A percentile compares a stretch with the other conserved stretches of the same genome.
These are phyloP conservation scores for Bjerkandera adusta DNA, from an alignment of 1,284 basidiomycete genomes.

Conservation along the genomic window DNA sequence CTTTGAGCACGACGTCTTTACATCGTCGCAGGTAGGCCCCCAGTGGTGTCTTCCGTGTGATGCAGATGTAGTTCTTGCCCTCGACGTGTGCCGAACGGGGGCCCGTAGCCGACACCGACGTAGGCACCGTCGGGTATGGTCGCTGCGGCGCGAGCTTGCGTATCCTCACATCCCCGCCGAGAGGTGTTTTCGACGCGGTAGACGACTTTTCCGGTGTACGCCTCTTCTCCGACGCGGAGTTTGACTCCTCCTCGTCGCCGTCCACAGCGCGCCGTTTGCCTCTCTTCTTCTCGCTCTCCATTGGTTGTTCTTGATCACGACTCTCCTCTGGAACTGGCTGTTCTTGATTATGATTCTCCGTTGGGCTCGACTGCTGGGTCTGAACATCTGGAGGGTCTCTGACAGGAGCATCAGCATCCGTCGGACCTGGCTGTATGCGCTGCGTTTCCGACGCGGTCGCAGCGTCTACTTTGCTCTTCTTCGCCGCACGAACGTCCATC, in stretches of 20 bases:
- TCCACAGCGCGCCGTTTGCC: background rate
- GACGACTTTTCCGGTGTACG: conserved; percentile 7
- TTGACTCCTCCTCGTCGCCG: conserved; percentile 3
- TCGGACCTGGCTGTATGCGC: background rate
- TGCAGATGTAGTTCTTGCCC: conserved; percentile 76
- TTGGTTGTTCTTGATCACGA: background rate
- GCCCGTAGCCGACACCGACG: conserved; percentile 72
- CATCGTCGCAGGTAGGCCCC: conserved; percentile 79
- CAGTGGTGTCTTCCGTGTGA: conserved; percentile 77
- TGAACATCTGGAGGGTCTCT: background rate
- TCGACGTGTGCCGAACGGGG: conserved; percentile 76
- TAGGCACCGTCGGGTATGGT: conserved; percentile 75
- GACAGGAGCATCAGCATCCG: background rate
- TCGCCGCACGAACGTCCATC: background rate
- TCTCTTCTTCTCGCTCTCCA: conserved; percentile 5
- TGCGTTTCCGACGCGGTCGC: background rate
- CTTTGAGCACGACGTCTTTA: conserved; percentile 70
- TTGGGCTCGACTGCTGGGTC: background rate
- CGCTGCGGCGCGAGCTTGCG: conserved; percentile 68
- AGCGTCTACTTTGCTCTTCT: background rate
- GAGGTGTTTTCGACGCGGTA: conserved; percentile 1
- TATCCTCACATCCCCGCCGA: conserved; percentile 38
- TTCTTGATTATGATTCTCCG: background rate
- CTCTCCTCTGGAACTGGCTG: background rate
- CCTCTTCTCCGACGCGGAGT: background rate